Evolutionary conservation across 129 eudicot species (phyloP).

Genomic region (Centaurea solstitialis): DNA sequence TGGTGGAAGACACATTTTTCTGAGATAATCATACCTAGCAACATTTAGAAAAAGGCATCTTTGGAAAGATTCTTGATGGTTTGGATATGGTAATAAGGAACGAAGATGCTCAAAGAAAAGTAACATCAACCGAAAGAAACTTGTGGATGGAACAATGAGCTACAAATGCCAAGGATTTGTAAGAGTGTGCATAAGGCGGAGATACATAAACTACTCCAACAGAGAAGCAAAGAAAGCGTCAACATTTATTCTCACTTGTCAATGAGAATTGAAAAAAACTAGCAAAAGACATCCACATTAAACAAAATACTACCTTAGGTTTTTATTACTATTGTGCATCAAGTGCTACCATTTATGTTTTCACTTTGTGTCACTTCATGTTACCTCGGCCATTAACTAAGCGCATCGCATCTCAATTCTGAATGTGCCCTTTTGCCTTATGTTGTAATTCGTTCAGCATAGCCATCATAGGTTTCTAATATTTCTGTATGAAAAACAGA

Average conservation of each 20-base stretch:
- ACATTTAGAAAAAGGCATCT: too few relatives aligned
- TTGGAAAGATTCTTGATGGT: too few relatives aligned
- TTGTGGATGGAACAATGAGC: background rate
- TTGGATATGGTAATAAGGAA: background rate
- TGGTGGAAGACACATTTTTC: too few relatives aligned
- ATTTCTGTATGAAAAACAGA: constrained; percentile 35
- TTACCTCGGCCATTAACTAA: background rate
- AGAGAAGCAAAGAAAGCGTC: background rate
- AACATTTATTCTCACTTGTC: too few relatives aligned
- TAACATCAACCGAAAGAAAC: too few relatives aligned
- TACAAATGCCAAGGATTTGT: background rate
- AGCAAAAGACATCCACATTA: background rate
- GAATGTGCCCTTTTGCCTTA: background rate
- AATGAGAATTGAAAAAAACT: background rate
- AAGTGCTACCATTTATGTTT: background rate
- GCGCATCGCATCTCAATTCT: background rate
- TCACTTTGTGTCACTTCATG: background rate
- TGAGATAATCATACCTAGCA: too few relatives aligned
- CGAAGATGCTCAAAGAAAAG: background rate
- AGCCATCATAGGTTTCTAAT: background rate
- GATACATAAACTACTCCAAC: background rate
- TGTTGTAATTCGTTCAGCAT: background rate
- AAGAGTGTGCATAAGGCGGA: background rate
- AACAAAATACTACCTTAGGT: background rate
- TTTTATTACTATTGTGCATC: background rate